Evolutionary conservation across 2,329 filamentous ascomycete genomes (phyloP).

Genomic region (Metarhizium rileyi): DNA sequence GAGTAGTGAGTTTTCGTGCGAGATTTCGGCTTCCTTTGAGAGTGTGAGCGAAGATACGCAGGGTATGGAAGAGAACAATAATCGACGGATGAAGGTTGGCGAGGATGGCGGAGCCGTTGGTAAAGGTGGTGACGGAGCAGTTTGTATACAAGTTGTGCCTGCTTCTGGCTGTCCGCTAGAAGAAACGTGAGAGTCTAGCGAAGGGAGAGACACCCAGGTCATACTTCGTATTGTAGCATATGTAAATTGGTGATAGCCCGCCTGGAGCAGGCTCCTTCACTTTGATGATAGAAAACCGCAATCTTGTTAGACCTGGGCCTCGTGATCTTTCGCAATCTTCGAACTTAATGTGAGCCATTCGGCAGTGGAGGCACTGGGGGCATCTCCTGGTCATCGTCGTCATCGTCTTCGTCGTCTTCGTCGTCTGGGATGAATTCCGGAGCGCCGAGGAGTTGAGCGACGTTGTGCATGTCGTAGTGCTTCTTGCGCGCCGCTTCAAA

Average conservation of each 20-base stretch:
- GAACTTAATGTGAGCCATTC: constrained; percentile 23
- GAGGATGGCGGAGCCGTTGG: neutral
- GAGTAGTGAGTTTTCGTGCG: neutral
- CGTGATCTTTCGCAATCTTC: neutral
- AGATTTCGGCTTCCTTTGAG: neutral
- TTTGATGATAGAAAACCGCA: neutral
- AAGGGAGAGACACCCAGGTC: constrained; percentile 1
- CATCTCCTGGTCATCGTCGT: constrained; percentile 18
- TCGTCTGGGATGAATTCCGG: constrained; percentile 57
- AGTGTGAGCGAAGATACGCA: neutral
- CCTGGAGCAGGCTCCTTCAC: neutral
- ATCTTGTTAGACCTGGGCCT: neutral
- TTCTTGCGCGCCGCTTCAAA: constrained; percentile 90
- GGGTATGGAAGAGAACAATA: neutral
- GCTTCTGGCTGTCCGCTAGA: neutral
- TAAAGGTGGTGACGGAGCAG: neutral
- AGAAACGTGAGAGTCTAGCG: neutral
- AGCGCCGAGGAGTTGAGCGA: constrained; percentile 77
- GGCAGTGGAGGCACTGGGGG: constrained; percentile 37
- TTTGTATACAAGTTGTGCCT: neutral
- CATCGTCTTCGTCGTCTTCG: constrained; percentile 44
- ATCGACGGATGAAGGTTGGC: neutral
- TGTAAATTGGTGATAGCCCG: neutral
- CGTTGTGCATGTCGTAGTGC: constrained; percentile 98
- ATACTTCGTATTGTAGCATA: neutral